phyloP scores from a whole-genome alignment of 257 asterid species.

The Gynochthodes officinalis region DNA sequence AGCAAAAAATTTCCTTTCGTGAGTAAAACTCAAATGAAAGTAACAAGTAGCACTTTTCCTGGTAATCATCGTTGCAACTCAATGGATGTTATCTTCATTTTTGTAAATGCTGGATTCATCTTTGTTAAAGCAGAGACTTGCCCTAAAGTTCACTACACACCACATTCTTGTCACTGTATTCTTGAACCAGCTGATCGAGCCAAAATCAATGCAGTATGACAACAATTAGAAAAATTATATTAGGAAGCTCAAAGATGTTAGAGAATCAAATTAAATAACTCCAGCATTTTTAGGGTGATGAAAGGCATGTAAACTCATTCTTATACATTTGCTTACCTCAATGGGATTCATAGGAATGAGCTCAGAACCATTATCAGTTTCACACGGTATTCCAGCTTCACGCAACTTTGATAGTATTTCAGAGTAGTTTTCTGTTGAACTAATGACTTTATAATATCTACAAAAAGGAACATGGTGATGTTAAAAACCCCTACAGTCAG shows the following conservation, averaged over 20 bases:
- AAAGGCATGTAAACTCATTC: constrained; percentile 11
- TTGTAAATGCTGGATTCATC: background rate
- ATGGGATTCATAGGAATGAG: constrained; percentile 59
- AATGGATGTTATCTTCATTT: background rate
- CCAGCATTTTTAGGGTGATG: background rate
- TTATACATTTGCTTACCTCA: constrained; percentile 49
- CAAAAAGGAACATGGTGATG: background rate
- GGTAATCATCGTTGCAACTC: background rate
- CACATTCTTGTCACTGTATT: background rate
- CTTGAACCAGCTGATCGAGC: background rate
- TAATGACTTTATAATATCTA: constrained; percentile 62
- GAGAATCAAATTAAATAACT: background rate
- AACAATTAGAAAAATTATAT: background rate
- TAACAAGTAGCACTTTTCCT: background rate
- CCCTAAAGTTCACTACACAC: background rate
- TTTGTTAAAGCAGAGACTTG: background rate
- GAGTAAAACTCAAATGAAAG: background rate
- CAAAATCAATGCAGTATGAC: background rate
- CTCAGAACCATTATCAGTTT: constrained; percentile 82
- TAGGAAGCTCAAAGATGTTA: background rate
- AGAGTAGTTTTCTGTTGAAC: constrained; percentile 69
- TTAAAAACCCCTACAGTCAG: background rate
- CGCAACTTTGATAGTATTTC: constrained; percentile 55
- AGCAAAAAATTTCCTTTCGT: background rate
- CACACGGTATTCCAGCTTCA: constrained; percentile 73